Conservation (phyloP, 768 basidiomycete species). For the Amanita pallidorosea region DNA sequence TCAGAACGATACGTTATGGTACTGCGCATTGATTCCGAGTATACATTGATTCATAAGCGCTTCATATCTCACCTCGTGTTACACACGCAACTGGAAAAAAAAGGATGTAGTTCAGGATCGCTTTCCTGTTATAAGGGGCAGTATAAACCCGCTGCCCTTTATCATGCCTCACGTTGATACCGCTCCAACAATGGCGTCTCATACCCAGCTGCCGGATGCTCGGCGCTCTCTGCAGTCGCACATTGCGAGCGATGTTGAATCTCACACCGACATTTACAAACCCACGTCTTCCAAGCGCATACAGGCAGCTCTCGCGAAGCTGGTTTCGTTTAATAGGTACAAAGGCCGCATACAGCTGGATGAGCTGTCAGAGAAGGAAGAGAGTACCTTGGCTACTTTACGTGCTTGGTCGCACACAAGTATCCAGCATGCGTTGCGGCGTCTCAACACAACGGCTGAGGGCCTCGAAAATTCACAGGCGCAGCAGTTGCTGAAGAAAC, state of each 20-base stretch:
- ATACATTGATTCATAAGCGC: too few relatives aligned
- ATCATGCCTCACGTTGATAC: too few relatives aligned
- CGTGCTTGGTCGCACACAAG: neutral
- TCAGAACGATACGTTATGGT: too few relatives aligned
- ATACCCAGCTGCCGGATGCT: too few relatives aligned
- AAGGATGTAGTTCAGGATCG: too few relatives aligned
- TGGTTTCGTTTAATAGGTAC: neutral
- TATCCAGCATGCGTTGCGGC: neutral
- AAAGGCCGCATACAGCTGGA: neutral
- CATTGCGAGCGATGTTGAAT: neutral
- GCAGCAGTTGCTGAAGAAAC: constrained; percentile 10
- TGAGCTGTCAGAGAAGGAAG: neutral
- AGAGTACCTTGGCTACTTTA: neutral
- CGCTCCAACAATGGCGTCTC: too few relatives aligned
- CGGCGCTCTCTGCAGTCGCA: too few relatives aligned
- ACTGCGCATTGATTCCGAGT: too few relatives aligned
- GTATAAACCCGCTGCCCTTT: too few relatives aligned
- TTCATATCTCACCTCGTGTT: too few relatives aligned
- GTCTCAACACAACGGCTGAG: neutral
- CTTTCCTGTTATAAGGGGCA: too few relatives aligned
- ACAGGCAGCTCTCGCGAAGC: neutral
- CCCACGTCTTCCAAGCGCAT: neutral
- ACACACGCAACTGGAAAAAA: too few relatives aligned
- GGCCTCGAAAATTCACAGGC: neutral
- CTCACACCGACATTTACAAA: neutral